Conservation (phyloP, 75 land plant genomes). For the Azolla pinnata region DNA sequence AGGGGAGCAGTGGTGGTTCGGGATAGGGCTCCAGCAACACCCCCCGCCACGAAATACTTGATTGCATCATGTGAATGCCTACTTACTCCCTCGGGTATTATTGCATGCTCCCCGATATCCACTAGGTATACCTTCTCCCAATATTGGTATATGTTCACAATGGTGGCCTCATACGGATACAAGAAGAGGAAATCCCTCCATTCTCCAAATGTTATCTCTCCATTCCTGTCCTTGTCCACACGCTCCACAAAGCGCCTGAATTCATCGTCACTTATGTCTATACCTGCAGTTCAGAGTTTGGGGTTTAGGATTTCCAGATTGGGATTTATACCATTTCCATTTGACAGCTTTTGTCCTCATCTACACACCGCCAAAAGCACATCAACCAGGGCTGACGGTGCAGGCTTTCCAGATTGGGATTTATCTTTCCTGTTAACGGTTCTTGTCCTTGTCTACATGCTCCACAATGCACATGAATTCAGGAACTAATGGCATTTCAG, state of each 20-base stretch:
- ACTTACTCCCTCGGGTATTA: conserved; percentile 79
- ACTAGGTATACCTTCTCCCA: conserved; percentile 79
- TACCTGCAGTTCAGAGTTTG: conserved; percentile 41
- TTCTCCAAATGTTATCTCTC: conserved; percentile 82
- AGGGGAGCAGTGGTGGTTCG: conserved; percentile 86
- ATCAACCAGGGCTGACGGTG: no score
- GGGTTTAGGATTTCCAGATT: no score
- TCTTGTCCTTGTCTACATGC: no score
- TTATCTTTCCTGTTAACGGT: no score
- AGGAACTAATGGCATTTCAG: no score
- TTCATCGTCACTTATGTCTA: conserved; percentile 61
- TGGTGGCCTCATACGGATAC: conserved; percentile 72
- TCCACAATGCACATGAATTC: no score
- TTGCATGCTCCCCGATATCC: conserved; percentile 87
- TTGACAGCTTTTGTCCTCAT: no score
- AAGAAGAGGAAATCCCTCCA: conserved; percentile 91
- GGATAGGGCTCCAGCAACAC: conserved; percentile 76
- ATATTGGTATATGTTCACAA: conserved; percentile 72
- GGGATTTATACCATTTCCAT: no score
- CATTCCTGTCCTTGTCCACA: conserved; percentile 85
- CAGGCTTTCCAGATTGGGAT: no score
- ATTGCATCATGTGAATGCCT: conserved; percentile 41
- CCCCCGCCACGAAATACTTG: conserved; percentile 74
- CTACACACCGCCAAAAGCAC: no score
- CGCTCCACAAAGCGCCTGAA: conserved; percentile 69